These are phyloP conservation scores for Sporothrix euskadiensis DNA, from an alignment of 2,329 filamentous ascomycete species.

Conservation along the genomic window DNA sequence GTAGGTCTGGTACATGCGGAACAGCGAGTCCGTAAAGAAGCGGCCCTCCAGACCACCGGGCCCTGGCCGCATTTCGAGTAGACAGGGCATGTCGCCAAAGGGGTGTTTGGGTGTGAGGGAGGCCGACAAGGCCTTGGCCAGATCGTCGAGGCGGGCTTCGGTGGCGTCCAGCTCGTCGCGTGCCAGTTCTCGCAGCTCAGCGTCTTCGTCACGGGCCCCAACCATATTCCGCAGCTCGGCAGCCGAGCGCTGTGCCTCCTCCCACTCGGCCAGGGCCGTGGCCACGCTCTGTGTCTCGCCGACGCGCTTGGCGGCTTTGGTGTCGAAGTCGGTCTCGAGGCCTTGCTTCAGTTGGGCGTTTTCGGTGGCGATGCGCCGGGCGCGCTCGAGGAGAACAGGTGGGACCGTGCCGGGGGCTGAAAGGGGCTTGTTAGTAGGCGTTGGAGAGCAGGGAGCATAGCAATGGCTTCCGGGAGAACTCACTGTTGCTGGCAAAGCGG, in stretches of 20 bases:
- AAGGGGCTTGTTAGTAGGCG: neutral
- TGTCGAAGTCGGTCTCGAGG: slow-evolving; percentile 58
- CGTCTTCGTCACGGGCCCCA: slow-evolving; percentile 55
- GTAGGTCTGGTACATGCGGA: slow-evolving; percentile 81
- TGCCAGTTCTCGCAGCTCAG: slow-evolving; percentile 75
- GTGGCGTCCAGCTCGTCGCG: slow-evolving; percentile 77
- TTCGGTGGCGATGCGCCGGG: slow-evolving; percentile 58
- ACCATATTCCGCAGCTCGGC: slow-evolving; percentile 56
- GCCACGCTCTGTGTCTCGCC: slow-evolving; percentile 63
- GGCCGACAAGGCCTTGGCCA: slow-evolving; percentile 69
- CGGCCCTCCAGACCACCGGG: slow-evolving; percentile 89
- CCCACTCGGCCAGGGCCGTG: slow-evolving; percentile 59
- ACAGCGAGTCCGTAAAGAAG: slow-evolving; percentile 82
- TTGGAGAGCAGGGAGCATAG: neutral
- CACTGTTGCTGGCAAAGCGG: slow-evolving; percentile 49
- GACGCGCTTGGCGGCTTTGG: slow-evolving; percentile 57
- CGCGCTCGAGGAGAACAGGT: slow-evolving; percentile 59
- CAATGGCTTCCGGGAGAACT: slow-evolving; percentile 26
- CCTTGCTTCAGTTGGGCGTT: slow-evolving; percentile 55
- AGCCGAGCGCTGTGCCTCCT: slow-evolving; percentile 54
- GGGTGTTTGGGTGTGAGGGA: slow-evolving; percentile 84
- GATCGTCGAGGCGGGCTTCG: slow-evolving; percentile 57
- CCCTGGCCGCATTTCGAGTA: slow-evolving; percentile 88
- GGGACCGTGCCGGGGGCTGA: slow-evolving; percentile 43
- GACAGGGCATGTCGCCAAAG: slow-evolving; percentile 84